Evolutionary conservation across 2,329 filamentous ascomycete genomes (phyloP).

Genomic region (Aspergillus fumigatiaffinis): DNA sequence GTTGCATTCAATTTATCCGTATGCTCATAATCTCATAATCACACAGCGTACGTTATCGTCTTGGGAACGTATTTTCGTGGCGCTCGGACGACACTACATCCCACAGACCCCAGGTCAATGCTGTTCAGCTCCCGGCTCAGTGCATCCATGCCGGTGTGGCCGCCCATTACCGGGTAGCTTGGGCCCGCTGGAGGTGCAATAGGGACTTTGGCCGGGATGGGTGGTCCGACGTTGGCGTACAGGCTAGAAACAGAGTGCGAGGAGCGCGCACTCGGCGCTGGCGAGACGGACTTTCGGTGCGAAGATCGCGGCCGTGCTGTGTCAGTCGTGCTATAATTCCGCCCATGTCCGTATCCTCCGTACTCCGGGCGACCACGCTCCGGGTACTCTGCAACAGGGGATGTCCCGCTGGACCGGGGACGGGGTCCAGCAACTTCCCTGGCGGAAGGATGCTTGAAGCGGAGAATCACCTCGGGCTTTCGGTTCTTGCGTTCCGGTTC

Average conservation of each 20-base stretch:
- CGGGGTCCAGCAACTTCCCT: conserved; percentile 20
- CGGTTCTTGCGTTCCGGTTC: conserved; percentile 58
- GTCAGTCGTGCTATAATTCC: conserved; percentile 23
- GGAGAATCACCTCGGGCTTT: conserved; percentile 47
- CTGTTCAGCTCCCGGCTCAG: conserved; percentile 55
- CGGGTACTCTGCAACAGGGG: conserved; percentile 16
- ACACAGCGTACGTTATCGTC: conserved; percentile 23
- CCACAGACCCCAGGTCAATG: conserved; percentile 45
- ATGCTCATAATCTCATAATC: conserved; percentile 12
- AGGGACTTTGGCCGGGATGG: conserved; percentile 43
- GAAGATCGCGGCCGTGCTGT: conserved; percentile 20
- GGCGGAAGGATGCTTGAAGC: conserved; percentile 40
- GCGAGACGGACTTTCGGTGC: conserved; percentile 28
- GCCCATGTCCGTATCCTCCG: conserved; percentile 15
- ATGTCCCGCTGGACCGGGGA: conserved; percentile 12
- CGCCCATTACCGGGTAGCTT: conserved; percentile 25
- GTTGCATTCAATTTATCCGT: neutral
- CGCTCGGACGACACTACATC: conserved; percentile 27
- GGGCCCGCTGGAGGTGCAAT: conserved; percentile 28
- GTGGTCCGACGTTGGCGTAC: conserved; percentile 35
- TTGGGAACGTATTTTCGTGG: conserved; percentile 31
- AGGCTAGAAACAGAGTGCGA: conserved; percentile 17
- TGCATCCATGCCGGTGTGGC: conserved; percentile 41
- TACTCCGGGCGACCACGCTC: conserved; percentile 19
- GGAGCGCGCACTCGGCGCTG: conserved; percentile 23